Percentiles rank a stretch among this genome's conserved stretches.
Evolutionary conservation across 148 eudicot genomes (phyloP).

Genomic region (Persicaria maculosa): DNA sequence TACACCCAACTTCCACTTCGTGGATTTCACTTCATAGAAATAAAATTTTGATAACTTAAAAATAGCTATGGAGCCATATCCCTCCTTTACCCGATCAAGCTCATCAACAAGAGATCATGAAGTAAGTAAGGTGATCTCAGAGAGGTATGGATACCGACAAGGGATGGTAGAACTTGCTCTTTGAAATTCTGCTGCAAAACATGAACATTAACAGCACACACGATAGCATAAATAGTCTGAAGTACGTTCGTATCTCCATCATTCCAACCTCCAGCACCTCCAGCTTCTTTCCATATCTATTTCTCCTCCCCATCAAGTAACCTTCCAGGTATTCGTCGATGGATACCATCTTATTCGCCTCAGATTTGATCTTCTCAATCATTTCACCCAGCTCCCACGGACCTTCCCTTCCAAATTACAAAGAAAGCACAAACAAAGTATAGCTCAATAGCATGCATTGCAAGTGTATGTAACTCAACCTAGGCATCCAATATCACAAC

Average conservation of each 20-base stretch:
- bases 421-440: no score
- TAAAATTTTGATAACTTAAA: neutral
- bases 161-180: constrained; percentile 66
- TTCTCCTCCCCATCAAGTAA: constrained; percentile 70
- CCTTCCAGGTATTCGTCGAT: constrained; percentile 90
- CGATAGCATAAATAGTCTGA: constrained; percentile 79
- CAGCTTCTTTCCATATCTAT: constrained; percentile 73
- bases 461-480: no score
- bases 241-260: constrained; percentile 88
- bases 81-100: neutral
- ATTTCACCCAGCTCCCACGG: constrained; percentile 45
- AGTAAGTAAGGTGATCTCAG: constrained; percentile 18
- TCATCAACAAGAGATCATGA: neutral
- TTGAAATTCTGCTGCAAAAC: constrained; percentile 91
- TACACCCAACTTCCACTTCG: constrained; percentile 3
- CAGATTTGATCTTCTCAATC: constrained; percentile 25
- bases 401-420: no score
- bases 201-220: constrained; percentile 86
- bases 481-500: no score
- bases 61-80: neutral
- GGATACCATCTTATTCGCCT: constrained; percentile 48
- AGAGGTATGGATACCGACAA: constrained; percentile 40
- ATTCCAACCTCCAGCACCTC: constrained; percentile 90
- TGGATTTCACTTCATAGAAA: constrained; percentile 2
- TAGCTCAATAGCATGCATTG: no score